Evolutionary conservation across 129 eudicot species (phyloP).

Genomic region (Chrysanthemum makinoi): DNA sequence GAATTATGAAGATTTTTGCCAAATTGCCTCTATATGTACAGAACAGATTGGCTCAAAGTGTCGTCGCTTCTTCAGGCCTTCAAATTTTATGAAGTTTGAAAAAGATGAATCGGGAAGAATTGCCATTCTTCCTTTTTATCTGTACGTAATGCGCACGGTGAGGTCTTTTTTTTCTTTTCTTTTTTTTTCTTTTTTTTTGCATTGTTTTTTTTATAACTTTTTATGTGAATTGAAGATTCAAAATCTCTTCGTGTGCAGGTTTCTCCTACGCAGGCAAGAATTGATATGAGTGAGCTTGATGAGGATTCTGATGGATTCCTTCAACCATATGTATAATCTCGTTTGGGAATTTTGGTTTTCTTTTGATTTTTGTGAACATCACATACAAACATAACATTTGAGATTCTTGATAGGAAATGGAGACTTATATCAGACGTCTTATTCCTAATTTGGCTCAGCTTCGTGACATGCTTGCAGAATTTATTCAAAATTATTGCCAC

Average conservation of each 20-base stretch:
- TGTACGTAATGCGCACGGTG: slow-evolving; percentile 97
- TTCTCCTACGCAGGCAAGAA: slow-evolving; percentile 94
- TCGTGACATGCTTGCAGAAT: slow-evolving; percentile 74
- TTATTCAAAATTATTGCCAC: slow-evolving; percentile 85
- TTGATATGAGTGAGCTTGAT: slow-evolving; percentile 98
- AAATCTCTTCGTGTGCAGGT: slow-evolving; percentile 41
- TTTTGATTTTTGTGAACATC: slow-evolving; percentile 1
- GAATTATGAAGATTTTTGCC: slow-evolving; percentile 98
- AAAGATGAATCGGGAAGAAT: slow-evolving; percentile 94
- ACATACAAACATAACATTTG: neutral
- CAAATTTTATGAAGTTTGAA: slow-evolving; percentile 94
- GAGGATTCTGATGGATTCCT: slow-evolving; percentile 98
- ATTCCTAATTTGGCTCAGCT: slow-evolving; percentile 92
- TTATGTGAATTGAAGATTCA: neutral
- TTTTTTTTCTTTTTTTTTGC: no score
- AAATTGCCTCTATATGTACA: slow-evolving; percentile 92
- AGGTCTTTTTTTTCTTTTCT: slow-evolving; percentile 8
- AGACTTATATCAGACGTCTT: slow-evolving; percentile 86
- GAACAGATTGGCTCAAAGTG: slow-evolving; percentile 97
- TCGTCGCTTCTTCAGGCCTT: slow-evolving; percentile 89
- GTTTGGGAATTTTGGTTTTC: neutral
- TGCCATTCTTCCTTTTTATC: slow-evolving; percentile 87
- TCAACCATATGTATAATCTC: slow-evolving; percentile 62
- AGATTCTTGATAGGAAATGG: slow-evolving; percentile 65
- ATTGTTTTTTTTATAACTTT: neutral